Evolutionary conservation across 768 basidiomycete genomes (phyloP).

Genomic region (Kondoa malvinella): DNA sequence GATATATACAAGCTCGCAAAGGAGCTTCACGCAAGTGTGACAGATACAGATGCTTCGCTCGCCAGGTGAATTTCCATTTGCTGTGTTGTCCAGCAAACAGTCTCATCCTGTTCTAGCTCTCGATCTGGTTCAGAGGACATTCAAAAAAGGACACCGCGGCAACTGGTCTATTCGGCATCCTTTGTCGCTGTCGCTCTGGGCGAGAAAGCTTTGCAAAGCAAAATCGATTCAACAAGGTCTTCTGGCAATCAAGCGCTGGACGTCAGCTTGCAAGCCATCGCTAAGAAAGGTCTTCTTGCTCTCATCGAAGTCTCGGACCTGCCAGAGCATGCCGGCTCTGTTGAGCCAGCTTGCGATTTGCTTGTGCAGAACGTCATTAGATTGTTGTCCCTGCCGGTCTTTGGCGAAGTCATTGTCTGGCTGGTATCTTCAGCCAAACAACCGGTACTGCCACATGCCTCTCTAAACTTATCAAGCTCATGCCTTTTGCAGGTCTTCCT

Average conservation of each 20-base stretch:
- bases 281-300: constrained; percentile 21
- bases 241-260: constrained; percentile 15
- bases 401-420: constrained; percentile 33
- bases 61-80: constrained; percentile 13
- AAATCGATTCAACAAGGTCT: constrained; percentile 21
- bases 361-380: constrained; percentile 43
- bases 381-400: constrained; percentile 54
- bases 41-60: constrained; percentile 22
- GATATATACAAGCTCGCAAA: constrained; percentile 33
- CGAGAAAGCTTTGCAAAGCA: constrained; percentile 24
- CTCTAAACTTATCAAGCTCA: background rate
- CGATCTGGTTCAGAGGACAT: background rate
- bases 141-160: constrained; percentile 9
- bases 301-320: constrained; percentile 16
- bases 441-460: constrained; percentile 14
- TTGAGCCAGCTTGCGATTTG: constrained; percentile 27
- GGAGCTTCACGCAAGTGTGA: background rate
- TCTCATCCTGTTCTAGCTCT: background rate
- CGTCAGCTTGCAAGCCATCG: background rate
- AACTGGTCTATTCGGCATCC: constrained; percentile 43
- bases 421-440: constrained; percentile 22
- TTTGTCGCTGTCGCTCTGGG: constrained; percentile 36
- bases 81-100: background rate
- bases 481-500: background rate
- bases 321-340: constrained; percentile 18